These are phyloP conservation scores for Cyberlindnera nakhonratchasimensis DNA, from an alignment of 805 yeast genomes.

Conservation along the genomic window DNA sequence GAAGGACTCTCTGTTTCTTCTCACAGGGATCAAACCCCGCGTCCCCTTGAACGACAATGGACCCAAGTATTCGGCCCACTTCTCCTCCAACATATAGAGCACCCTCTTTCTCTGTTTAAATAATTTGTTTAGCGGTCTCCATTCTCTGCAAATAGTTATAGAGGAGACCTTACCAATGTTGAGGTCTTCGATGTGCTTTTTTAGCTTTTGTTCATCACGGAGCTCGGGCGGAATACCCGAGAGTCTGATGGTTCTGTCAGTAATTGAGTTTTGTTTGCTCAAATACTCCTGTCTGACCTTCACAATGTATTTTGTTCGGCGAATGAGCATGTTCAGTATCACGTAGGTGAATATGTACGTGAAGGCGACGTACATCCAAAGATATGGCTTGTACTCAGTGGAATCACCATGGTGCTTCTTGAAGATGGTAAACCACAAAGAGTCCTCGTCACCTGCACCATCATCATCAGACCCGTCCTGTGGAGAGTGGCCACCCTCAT, in stretches of 20 bases:
- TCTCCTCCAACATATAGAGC: slow-evolving; percentile 56
- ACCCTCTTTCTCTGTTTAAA: slow-evolving; percentile 55
- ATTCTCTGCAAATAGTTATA: slow-evolving; percentile 79
- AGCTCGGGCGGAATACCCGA: slow-evolving; percentile 86
- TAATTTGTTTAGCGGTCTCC: slow-evolving; percentile 69
- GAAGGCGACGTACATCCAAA: slow-evolving; percentile 85
- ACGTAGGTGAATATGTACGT: slow-evolving; percentile 80
- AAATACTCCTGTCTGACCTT: slow-evolving; percentile 73
- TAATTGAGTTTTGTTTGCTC: slow-evolving; percentile 82
- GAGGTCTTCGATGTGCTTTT: slow-evolving; percentile 69
- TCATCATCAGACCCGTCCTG: slow-evolving; percentile 3
- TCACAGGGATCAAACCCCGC: slow-evolving; percentile 23
- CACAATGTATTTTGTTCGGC: slow-evolving; percentile 72
- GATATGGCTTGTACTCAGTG: slow-evolving; percentile 51
- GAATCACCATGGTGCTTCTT: slow-evolving; percentile 14
- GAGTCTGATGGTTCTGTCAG: slow-evolving; percentile 85
- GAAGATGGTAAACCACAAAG: slow-evolving; percentile 34
- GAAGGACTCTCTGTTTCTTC: slow-evolving; percentile 25
- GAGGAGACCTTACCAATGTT: slow-evolving; percentile 78
- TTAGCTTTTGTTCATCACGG: slow-evolving; percentile 66
- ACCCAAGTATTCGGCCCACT: slow-evolving; percentile 69
- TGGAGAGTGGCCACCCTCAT: slow-evolving; percentile 15
- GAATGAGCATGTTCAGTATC: slow-evolving; percentile 55
- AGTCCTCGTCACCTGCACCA: slow-evolving; percentile 6
- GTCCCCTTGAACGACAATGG: slow-evolving; percentile 25